Percentiles rank a stretch among this genome's conserved stretches.
Conservation (phyloP, 139 green algal genomes). For the Spirogloea muscicola region DNA sequence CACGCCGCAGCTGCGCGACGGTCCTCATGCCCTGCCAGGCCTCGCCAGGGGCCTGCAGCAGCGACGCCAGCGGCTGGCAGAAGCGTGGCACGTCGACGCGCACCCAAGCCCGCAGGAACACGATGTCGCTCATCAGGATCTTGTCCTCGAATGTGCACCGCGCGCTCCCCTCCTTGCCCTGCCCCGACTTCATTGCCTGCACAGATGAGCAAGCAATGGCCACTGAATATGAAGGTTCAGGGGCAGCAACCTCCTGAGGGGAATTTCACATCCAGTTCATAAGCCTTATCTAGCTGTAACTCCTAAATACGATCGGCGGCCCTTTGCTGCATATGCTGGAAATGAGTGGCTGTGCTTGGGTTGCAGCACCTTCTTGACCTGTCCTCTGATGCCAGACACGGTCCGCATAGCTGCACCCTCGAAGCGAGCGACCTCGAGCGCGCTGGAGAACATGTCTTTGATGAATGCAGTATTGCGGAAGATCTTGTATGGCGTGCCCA, state of each 20-base stretch:
- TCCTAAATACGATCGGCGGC: no score
- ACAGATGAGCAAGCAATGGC: no score
- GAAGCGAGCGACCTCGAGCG: conserved; percentile 78
- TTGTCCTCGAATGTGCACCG: conserved; percentile 95
- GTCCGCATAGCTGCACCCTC: conserved; percentile 85
- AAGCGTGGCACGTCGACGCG: conserved; percentile 83
- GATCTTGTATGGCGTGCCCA: conserved; percentile 76
- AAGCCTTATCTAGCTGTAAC: no score
- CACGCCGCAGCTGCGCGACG: conserved; percentile 79
- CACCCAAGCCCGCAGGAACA: conserved; percentile 92
- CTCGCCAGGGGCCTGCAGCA: conserved; percentile 56
- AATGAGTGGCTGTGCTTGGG: no score
- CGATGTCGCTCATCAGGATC: conserved; percentile 83
- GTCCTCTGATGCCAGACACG: conserved; percentile 88
- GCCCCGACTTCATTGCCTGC: conserved; percentile 21
- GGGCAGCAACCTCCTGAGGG: no score
- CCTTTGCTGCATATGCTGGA: no score
- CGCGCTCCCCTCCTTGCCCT: conserved; percentile 64
- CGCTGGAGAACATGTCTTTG: conserved; percentile 87
- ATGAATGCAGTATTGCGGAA: conserved; percentile 88
- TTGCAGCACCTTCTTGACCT: conserved; percentile 94
- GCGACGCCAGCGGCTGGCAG: conserved; percentile 88
- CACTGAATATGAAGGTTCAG: no score
- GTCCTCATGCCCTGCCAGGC: conserved; percentile 83
- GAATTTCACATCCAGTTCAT: no score